Evolutionary conservation across 108 stramenopile species (phyloP).

Genomic region (Asterionellopsis glacialis): DNA sequence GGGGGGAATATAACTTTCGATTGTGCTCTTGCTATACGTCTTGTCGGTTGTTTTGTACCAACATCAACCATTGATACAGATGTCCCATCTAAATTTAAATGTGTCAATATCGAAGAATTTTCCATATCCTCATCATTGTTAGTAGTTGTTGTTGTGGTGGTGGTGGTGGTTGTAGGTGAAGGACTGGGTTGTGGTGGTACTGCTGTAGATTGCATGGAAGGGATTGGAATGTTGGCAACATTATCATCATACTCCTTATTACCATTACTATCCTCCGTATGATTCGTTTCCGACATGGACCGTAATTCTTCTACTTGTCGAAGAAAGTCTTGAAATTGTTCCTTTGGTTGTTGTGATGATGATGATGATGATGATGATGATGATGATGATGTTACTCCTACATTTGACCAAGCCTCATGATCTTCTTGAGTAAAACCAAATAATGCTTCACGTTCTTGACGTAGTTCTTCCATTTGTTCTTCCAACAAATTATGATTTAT

Average conservation of each 20-base stretch:
- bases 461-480: slow-evolving; percentile 45
- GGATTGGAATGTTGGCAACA: no score
- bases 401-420: slow-evolving; percentile 52
- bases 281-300: slow-evolving; percentile 12
- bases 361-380: slow-evolving; percentile 3
- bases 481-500: slow-evolving; percentile 27
- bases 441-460: slow-evolving; percentile 54
- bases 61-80: slow-evolving; percentile 78
- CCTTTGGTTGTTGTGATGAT: no score
- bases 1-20: slow-evolving; percentile 60
- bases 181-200: slow-evolving; percentile 9
- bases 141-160: background rate
- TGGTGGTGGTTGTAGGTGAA: no score
- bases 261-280: no score
- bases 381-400: slow-evolving; percentile 4
- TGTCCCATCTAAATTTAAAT: slow-evolving; percentile 42
- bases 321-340: slow-evolving; percentile 8
- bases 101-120: slow-evolving; percentile 38
- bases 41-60: slow-evolving; percentile 52
- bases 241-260: no score
- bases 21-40: slow-evolving; percentile 60
- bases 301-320: slow-evolving; percentile 18
- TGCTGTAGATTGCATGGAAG: no score
- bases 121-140: background rate
- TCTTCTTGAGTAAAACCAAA: slow-evolving; percentile 67